Evolutionary conservation across 169 alveolate species (phyloP).

Genomic region (Sarcocystis neurona): DNA sequence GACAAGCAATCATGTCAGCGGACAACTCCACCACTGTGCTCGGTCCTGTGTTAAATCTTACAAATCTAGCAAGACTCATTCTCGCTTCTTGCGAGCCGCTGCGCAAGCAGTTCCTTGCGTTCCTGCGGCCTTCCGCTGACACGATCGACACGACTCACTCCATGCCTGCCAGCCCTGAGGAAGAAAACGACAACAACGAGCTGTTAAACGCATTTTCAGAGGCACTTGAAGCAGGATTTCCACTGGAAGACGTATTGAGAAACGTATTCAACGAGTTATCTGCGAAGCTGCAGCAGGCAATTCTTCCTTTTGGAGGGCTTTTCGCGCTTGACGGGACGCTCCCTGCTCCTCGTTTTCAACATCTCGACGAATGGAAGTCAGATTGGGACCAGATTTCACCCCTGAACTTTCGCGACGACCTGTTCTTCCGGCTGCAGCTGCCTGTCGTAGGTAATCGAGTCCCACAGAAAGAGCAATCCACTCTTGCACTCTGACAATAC

Average conservation of each 20-base stretch:
- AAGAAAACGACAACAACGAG: too few species aligned
- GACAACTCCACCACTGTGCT: slow-evolving; percentile 1
- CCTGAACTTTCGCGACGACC: neutral
- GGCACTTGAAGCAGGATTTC: too few species aligned
- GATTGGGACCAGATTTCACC: neutral
- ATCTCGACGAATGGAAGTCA: neutral
- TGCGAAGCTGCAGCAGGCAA: neutral
- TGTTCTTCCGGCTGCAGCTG: slow-evolving; percentile 16
- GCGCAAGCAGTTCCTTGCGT: too few species aligned
- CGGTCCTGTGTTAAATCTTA: slow-evolving; percentile 26
- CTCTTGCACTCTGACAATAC: neutral
- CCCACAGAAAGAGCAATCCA: neutral
- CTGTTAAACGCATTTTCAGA: too few species aligned
- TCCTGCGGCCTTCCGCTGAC: too few species aligned
- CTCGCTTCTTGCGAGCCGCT: slow-evolving; percentile 16
- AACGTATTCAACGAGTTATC: neutral
- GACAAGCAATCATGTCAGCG: neutral
- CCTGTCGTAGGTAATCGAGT: slow-evolving; percentile 9
- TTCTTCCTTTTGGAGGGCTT: neutral
- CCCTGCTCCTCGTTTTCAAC: too few species aligned
- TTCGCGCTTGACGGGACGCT: neutral
- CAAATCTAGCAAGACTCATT: neutral
- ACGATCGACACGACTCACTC: too few species aligned
- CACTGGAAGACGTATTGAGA: too few species aligned
- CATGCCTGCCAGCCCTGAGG: too few species aligned